Conservation (phyloP, 108 stramenopile species). For the Skeletonema marinoi region DNA sequence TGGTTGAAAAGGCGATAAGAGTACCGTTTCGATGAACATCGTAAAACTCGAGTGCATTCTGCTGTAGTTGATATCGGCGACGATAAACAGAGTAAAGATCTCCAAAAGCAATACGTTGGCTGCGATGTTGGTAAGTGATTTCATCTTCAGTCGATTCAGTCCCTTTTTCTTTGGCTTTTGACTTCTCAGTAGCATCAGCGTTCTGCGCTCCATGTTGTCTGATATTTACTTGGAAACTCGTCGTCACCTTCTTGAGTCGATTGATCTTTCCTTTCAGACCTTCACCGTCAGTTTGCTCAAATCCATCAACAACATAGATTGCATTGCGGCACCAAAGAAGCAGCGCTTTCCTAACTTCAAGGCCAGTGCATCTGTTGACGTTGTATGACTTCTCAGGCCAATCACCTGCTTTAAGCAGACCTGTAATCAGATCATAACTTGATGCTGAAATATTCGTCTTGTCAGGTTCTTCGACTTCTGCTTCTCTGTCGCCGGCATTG, state of each 20-base stretch:
- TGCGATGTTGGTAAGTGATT: conserved; percentile 84
- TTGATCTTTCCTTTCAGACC: conserved; percentile 83
- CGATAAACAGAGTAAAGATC: conserved; percentile 87
- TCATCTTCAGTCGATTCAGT: conserved; percentile 56
- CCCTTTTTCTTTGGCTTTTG: conserved; percentile 52
- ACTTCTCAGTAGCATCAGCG: conserved; percentile 28
- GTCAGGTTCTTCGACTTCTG: conserved; percentile 37
- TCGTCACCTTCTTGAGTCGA: conserved; percentile 75
- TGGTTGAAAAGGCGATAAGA: conserved; percentile 71
- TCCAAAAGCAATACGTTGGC: conserved; percentile 79
- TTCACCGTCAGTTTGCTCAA: conserved; percentile 83
- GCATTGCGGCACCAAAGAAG: conserved; percentile 83
- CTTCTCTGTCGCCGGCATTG: conserved; percentile 24
- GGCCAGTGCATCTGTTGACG: conserved; percentile 83
- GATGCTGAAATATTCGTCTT: conserved; percentile 56
- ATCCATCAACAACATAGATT: conserved; percentile 89
- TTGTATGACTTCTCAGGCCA: conserved; percentile 90
- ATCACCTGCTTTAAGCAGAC: conserved; percentile 81
- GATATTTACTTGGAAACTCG: conserved; percentile 78
- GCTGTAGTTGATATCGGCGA: conserved; percentile 92
- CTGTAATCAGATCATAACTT: conserved; percentile 86
- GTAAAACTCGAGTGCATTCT: conserved; percentile 93
- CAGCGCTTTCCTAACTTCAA: conserved; percentile 85
- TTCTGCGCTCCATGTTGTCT: conserved; percentile 52
- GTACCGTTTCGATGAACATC: conserved; percentile 82